These are phyloP conservation scores for Amauroascus verrucosus DNA, from an alignment of 2,329 filamentous ascomycete species.

Conservation along the genomic window DNA sequence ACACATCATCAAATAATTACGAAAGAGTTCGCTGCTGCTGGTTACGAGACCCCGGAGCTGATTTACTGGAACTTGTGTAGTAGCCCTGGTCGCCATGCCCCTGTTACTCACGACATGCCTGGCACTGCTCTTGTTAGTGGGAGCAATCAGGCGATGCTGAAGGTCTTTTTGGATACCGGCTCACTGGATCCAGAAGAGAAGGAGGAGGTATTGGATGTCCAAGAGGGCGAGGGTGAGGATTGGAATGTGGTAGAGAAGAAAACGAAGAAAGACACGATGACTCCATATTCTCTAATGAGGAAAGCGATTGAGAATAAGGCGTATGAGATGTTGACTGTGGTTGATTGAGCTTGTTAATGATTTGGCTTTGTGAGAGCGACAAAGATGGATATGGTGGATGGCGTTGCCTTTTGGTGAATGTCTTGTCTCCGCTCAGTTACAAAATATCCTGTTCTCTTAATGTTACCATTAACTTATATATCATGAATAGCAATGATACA, in stretches of 20 bases:
- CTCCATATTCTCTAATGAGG: constrained; percentile 29
- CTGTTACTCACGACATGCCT: constrained; percentile 12
- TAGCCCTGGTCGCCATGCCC: neutral
- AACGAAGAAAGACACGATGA: constrained; percentile 28
- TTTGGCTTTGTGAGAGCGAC: no score
- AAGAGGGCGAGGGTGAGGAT: constrained; percentile 18
- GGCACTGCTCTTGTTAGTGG: constrained; percentile 16
- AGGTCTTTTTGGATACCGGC: constrained; percentile 46
- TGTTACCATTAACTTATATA: no score
- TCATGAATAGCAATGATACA: neutral
- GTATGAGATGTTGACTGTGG: constrained; percentile 46
- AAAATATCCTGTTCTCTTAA: no score
- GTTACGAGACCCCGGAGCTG: constrained; percentile 51
- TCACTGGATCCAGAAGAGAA: constrained; percentile 24
- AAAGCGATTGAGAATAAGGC: constrained; percentile 46
- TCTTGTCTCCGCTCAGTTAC: no score
- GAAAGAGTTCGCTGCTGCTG: constrained; percentile 36
- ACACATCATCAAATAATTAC: constrained; percentile 45
- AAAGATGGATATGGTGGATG: no score
- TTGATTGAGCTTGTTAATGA: constrained; percentile 35
- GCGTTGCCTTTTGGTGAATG: no score
- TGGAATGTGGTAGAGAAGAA: constrained; percentile 17
- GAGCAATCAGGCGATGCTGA: constrained; percentile 43
- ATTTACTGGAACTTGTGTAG: constrained; percentile 25
- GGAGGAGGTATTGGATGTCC: no score